phyloP scores from a whole-genome alignment of 140 eudicot genomes.

The Flaveria floridana region DNA sequence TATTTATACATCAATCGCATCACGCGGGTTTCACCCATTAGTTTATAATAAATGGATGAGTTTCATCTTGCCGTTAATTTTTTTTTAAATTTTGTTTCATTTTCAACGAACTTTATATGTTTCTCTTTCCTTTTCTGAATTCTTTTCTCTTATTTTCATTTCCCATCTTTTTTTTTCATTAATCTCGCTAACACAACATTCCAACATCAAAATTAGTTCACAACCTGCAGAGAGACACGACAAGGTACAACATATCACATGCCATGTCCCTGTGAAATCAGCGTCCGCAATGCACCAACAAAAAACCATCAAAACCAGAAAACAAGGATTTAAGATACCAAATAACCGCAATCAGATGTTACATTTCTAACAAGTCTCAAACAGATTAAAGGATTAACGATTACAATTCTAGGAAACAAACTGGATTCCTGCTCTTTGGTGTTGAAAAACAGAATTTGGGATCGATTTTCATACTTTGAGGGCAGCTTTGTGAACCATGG shows the following conservation, averaged over 20 bases:
- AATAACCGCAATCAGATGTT: neutral
- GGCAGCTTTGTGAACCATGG: slow-evolving; percentile 89
- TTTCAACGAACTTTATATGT: too few relatives aligned
- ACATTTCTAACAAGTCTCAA: neutral
- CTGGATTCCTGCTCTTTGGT: neutral
- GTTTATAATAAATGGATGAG: too few relatives aligned
- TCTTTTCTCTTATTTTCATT: too few relatives aligned
- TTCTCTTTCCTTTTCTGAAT: too few relatives aligned
- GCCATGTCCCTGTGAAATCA: neutral
- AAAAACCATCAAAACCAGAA: neutral
- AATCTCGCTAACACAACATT: too few relatives aligned
- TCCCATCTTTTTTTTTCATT: too few relatives aligned
- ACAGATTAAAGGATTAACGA: neutral
- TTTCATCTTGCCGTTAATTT: too few relatives aligned
- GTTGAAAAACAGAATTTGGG: neutral
- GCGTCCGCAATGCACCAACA: neutral
- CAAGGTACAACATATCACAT: neutral
- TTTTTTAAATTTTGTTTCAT: too few relatives aligned
- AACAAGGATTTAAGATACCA: neutral
- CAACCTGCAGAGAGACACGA: too few relatives aligned
- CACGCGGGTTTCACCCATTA: too few relatives aligned
- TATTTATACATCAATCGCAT: too few relatives aligned
- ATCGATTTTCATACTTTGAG: slow-evolving; percentile 42
- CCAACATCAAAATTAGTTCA: too few relatives aligned
- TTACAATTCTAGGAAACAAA: neutral